phyloP scores from a whole-genome alignment of 495 filamentous ascomycete genomes.

The Penicillium lagena region DNA sequence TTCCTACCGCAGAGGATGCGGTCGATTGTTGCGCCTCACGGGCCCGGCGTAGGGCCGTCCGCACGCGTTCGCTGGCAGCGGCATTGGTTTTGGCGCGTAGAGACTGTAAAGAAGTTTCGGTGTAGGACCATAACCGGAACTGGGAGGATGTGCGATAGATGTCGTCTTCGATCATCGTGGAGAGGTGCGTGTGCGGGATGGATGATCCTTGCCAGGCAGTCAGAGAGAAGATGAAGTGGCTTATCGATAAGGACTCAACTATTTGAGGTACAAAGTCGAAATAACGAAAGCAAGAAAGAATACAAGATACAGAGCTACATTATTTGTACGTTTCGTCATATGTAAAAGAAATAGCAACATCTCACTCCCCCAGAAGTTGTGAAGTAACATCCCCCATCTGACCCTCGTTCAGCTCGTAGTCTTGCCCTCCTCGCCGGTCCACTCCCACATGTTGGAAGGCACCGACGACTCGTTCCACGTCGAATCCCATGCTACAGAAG shows the following conservation, averaged over 20 bases:
- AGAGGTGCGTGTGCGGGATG: no score
- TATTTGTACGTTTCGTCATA: neutral
- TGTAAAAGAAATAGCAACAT: neutral
- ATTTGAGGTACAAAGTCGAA: no score
- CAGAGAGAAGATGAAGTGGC: neutral
- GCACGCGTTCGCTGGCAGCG: slow-evolving; percentile 65
- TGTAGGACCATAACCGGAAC: slow-evolving; percentile 90
- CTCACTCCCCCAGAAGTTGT: slow-evolving; percentile 72
- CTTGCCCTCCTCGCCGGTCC: slow-evolving; percentile 65
- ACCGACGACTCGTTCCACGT: slow-evolving; percentile 77
- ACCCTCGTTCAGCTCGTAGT: slow-evolving; percentile 78
- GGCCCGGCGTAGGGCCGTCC: slow-evolving; percentile 48
- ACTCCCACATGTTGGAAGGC: slow-evolving; percentile 81
- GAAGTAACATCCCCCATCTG: slow-evolving; percentile 88
- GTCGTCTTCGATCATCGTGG: slow-evolving; percentile 69
- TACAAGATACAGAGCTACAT: no score
- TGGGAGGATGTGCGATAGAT: slow-evolving; percentile 89
- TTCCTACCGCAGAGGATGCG: slow-evolving; percentile 32
- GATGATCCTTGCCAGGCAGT: no score
- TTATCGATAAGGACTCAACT: slow-evolving; percentile 19
- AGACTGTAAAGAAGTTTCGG: slow-evolving; percentile 58
- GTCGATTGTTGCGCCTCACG: slow-evolving; percentile 33
- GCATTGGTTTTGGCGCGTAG: slow-evolving; percentile 71
- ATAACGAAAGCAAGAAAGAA: no score
- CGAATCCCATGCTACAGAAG: slow-evolving; percentile 93